Percentiles rank a stretch among this genome's conserved stretches.
Evolutionary conservation across 768 basidiomycete species (phyloP).

Genomic region (Nidularia pulvinata): DNA sequence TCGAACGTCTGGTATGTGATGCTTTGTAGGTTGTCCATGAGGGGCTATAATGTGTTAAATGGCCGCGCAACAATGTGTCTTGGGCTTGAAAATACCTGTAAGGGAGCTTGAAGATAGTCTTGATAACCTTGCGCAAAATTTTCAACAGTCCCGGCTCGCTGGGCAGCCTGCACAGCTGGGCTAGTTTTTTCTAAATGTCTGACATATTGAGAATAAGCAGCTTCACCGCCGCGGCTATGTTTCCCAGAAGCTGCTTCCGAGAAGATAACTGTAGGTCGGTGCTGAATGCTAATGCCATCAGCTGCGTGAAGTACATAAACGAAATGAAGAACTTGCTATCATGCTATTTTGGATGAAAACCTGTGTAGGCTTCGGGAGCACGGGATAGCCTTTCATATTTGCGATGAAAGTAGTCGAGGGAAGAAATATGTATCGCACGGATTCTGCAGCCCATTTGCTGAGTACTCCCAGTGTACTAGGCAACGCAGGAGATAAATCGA

Average conservation of each 20-base stretch:
- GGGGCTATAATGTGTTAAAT: slow-evolving; percentile 49
- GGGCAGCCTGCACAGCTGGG: slow-evolving; percentile 58
- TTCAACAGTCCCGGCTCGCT: slow-evolving; percentile 77
- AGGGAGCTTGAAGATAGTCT: slow-evolving; percentile 92
- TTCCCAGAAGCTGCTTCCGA: slow-evolving; percentile 61
- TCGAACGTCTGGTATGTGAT: slow-evolving; percentile 98
- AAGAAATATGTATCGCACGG: slow-evolving; percentile 85
- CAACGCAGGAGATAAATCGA: slow-evolving; percentile 89
- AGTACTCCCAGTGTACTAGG: slow-evolving; percentile 78
- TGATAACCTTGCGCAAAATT: slow-evolving; percentile 92
- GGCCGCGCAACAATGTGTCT: slow-evolving; percentile 4
- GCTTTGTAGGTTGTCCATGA: slow-evolving; percentile 97
- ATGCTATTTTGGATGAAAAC: slow-evolving; percentile 88
- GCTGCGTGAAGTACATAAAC: slow-evolving; percentile 7
- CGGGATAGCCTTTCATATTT: slow-evolving; percentile 96
- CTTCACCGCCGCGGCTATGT: slow-evolving; percentile 83
- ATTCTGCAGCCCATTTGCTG: slow-evolving; percentile 91
- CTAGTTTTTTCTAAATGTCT: slow-evolving; percentile 83
- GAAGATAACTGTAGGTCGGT: slow-evolving; percentile 84
- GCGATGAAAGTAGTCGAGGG: slow-evolving; percentile 93
- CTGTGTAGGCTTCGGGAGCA: slow-evolving; percentile 92
- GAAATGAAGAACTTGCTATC: slow-evolving; percentile 54
- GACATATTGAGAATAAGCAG: slow-evolving; percentile 90
- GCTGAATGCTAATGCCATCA: slow-evolving; percentile 43
- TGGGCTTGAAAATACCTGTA: slow-evolving; percentile 57